Evolutionary conservation across 352 stramenopile genomes (phyloP), one percentile per base, ranked within the genome.

Genomic region (Peronospora destructor): DNA sequence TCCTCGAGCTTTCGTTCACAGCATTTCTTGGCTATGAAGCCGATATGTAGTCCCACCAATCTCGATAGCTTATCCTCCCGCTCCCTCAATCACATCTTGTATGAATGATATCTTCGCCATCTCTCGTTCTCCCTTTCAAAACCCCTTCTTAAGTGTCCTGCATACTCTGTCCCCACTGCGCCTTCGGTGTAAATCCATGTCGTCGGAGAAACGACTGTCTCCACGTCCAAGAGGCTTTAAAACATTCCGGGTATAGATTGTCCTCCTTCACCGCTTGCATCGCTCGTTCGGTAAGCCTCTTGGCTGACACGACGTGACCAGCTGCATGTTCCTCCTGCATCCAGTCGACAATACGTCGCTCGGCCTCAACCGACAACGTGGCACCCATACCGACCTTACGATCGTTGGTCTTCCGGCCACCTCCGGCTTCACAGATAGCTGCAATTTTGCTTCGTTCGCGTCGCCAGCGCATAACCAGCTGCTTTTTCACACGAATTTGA

Each of bases 171-270:
- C 26, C 33, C 25, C 42, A 39, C 12, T 47, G 45, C 6, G 44
- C 30, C 3, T 21, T 45, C 17, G 54, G 40, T 26, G 11, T 39
- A 32, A 61, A 49, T 29, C 58, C 42, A 26, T 66, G 58, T 13
- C 58, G 52, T 21, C 46, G 53, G 7, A 66, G 30, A 25, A 66
- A 66, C 32, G 42, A 58, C 26, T 66, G 40, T 40, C 58, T 45
- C 52, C 58, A 61, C n/a, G 46, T 61, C 37, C 52, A 66, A 19
- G 46, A 61, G n/a, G 53, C 52, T 38, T 66, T 61, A 35, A 61
- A 57, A 45, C 56, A 60, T 40, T 56, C 51, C 5, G 38, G 39
- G n/a, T 49, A 44, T 33, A 60, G 35, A 14, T 60, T 49, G 9
- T 64, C 56, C 28, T 64, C 50, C 10, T 42, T 12, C 1, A 44